These are phyloP conservation scores for Paulownia fortunei DNA, from an alignment of 257 asterid genomes.

Conservation along the genomic window DNA sequence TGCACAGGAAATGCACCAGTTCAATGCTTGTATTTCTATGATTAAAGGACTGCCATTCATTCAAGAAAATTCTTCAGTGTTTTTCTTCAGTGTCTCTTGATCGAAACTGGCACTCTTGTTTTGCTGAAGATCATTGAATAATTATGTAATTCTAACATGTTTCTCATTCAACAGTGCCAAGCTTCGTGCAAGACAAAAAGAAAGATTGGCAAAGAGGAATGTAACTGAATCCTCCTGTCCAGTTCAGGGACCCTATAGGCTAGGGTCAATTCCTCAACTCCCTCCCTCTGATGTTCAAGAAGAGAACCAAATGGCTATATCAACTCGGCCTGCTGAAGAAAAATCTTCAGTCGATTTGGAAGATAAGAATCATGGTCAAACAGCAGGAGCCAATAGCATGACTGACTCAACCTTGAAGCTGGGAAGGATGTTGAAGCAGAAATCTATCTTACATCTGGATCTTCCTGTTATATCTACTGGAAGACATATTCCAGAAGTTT, in stretches of 20 bases:
- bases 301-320: slow-evolving; percentile 41
- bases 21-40: not conserved
- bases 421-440: slow-evolving; percentile 54
- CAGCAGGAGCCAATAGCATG: slow-evolving; percentile 42
- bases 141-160: slow-evolving; percentile 6
- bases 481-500: slow-evolving; percentile 40
- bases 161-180: slow-evolving; percentile 57
- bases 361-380: slow-evolving; percentile 45
- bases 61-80: not conserved
- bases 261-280: slow-evolving; percentile 37
- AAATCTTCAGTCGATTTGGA: slow-evolving; percentile 45
- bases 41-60: not conserved
- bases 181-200: slow-evolving; percentile 92
- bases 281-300: slow-evolving; percentile 41
- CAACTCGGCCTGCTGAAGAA: slow-evolving; percentile 52
- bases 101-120: not conserved
- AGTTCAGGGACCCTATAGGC: slow-evolving; percentile 41
- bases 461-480: slow-evolving; percentile 45
- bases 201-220: slow-evolving; percentile 63
- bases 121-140: not conserved
- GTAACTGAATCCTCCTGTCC: slow-evolving; percentile 44
- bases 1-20: slow-evolving; percentile 32
- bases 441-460: slow-evolving; percentile 39
- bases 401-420: slow-evolving; percentile 45
- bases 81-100: not conserved